Evolutionary conservation across 1,139 yeast genomes (phyloP).

Genomic region (Saccharomyces uvarum): DNA sequence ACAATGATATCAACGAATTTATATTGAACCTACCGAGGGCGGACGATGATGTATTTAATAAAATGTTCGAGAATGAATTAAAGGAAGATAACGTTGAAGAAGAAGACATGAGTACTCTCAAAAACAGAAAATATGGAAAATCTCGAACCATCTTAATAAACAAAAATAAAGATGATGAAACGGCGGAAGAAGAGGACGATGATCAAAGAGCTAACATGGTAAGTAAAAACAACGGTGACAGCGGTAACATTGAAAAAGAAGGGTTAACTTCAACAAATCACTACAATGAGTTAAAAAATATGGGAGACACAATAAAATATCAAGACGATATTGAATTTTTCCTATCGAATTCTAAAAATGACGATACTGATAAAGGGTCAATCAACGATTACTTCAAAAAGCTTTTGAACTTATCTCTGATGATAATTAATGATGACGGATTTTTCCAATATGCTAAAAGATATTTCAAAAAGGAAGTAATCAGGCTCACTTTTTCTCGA

Average conservation of each 20-base stretch:
- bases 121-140: constrained; percentile 10
- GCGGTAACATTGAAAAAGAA: neutral
- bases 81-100: neutral
- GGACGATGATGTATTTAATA: constrained; percentile 6
- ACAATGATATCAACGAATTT: constrained; percentile 11
- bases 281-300: constrained; percentile 23
- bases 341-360: constrained; percentile 7
- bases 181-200: constrained; percentile 4
- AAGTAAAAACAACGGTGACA: neutral
- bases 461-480: constrained; percentile 15
- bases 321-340: constrained; percentile 29
- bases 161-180: constrained; percentile 11
- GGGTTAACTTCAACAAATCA: constrained; percentile 13
- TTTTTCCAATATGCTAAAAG: constrained; percentile 16
- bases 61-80: constrained; percentile 7
- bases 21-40: constrained; percentile 9
- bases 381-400: constrained; percentile 10
- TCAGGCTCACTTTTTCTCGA: constrained; percentile 18
- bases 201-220: constrained; percentile 5
- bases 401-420: constrained; percentile 19
- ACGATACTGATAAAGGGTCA: constrained; percentile 1
- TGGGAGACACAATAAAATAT: constrained; percentile 25
- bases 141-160: constrained; percentile 12
- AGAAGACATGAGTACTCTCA: neutral
- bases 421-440: constrained; percentile 15